Evolutionary conservation across 495 filamentous ascomycete species (phyloP).

Genomic region (Aspergillus conjunctus): DNA sequence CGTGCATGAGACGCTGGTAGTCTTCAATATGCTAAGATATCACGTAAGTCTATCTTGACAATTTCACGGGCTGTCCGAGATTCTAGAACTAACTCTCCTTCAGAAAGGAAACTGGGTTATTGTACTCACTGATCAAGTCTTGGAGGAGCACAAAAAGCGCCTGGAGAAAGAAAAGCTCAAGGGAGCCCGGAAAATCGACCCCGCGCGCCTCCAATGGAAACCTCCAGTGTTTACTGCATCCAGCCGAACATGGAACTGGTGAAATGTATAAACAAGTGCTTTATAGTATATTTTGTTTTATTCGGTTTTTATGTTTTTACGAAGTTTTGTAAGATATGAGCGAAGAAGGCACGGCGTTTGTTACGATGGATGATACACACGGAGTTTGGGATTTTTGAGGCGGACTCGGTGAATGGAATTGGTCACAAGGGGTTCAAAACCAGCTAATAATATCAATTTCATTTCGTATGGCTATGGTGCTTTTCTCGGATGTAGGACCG

Average conservation of each 20-base stretch:
- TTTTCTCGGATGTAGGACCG: neutral
- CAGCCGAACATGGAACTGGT: constrained; percentile 96
- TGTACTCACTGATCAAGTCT: constrained; percentile 74
- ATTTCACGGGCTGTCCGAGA: neutral
- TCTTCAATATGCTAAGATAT: constrained; percentile 91
- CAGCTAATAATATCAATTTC: neutral
- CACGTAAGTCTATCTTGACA: constrained; percentile 52
- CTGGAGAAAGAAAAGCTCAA: constrained; percentile 75
- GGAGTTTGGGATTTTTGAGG: neutral
- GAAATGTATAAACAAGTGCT: constrained; percentile 1
- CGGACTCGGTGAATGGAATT: neutral
- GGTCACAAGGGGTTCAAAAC: neutral
- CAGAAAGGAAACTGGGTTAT: constrained; percentile 92
- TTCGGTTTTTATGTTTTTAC: neutral
- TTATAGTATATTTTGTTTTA: neutral
- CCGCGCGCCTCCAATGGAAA: constrained; percentile 85
- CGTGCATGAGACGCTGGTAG: constrained; percentile 89
- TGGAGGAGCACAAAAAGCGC: constrained; percentile 73
- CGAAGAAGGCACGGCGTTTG: neutral
- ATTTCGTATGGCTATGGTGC: neutral
- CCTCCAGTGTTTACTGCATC: constrained; percentile 91
- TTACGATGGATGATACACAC: neutral
- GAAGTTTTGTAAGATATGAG: neutral
- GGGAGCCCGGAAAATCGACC: constrained; percentile 74
- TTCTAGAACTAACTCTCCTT: constrained; percentile 27